Percentiles rank a stretch among this genome's conserved stretches.
phyloP scores from a whole-genome alignment of 345 rosid species.

The Linum trigynum region DNA sequence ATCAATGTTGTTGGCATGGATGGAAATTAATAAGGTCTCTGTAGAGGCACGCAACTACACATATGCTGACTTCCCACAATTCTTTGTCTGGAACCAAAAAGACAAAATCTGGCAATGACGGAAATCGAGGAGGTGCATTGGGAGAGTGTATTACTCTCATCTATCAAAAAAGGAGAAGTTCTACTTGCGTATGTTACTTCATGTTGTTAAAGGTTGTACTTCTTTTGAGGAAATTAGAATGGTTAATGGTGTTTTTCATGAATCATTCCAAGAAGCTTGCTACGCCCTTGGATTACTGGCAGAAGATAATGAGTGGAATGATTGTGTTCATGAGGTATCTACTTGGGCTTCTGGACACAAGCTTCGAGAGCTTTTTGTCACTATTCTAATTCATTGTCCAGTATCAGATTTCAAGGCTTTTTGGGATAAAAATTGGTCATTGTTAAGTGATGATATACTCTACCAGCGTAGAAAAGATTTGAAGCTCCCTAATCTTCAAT shows the following conservation, averaged over 20 bases:
- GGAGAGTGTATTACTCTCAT: constrained; percentile 1
- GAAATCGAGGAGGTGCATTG: neutral
- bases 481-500: too few relatives aligned
- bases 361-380: constrained; percentile 1
- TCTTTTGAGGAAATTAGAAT: neutral
- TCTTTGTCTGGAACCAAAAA: neutral
- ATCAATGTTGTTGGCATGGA: constrained; percentile 6
- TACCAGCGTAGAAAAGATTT: too few relatives aligned
- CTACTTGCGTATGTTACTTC: constrained; percentile 5
- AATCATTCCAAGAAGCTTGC: too few relatives aligned
- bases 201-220: neutral
- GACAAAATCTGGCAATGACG: neutral
- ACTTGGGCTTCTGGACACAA: neutral
- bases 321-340: too few relatives aligned
- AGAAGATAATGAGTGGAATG: too few relatives aligned
- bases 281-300: too few relatives aligned
- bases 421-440: too few relatives aligned
- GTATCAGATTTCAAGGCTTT: too few relatives aligned
- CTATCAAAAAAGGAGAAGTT: neutral
- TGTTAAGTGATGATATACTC: too few relatives aligned
- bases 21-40: neutral
- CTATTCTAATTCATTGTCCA: neutral
- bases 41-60: neutral
- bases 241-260: too few relatives aligned
- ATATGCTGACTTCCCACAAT: constrained; percentile 6